Base-by-base conservation (phyloP, 306 rosid genomes). In the Morella rubra region DNA sequence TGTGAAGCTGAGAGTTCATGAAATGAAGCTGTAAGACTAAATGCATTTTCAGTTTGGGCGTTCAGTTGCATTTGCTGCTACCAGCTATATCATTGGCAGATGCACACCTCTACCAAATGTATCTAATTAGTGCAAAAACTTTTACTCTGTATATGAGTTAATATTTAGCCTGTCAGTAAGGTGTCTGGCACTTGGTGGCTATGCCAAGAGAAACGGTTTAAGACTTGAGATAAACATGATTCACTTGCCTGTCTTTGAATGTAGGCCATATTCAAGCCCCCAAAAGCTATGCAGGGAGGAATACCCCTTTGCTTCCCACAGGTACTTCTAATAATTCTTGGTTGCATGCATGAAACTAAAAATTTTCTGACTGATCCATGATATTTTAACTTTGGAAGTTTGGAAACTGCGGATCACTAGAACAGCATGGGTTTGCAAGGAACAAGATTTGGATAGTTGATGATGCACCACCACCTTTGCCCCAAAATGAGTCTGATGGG, bases 401-500 rank as follows among this genome's bases (percentile, higher is more conserved):
- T 84, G 98, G 98, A 76, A 90, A 85, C 82, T 86, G 93, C 71
- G 96, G 96, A 83, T 88, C 91, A 0, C 73, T 82, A 58, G 97
- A 94, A 88, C 93, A 84, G 65, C 97, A 89, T 77, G 98, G 98
- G 73, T 94, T 94, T 87, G 97, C 87, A n/a, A 90, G 90, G 82
- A 94, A 92, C 77, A 90, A 85, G 91, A 85, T 92, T 66, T 94
- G 98, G 98, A 72, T 50, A 50, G 79, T 94, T 32, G 98, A 94
- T 50, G 89, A 89, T 52, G 83, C 85, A 72, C 91, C 98, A 78
- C 91, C 90, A 74, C 90, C 89, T 51, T 81, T 81, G 69, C 80
- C 76, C 72, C 72, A 87, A 2, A 81, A 83, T 18, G 92, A 90
- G 83, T 87, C 88, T 45, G 60, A 62, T 8, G 86, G 88, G 70